A percentile compares a stretch with the other conserved stretches of the same genome.
Evolutionary conservation across 805 yeast genomes (phyloP).

Genomic region (Wickerhamiella brachini): DNA sequence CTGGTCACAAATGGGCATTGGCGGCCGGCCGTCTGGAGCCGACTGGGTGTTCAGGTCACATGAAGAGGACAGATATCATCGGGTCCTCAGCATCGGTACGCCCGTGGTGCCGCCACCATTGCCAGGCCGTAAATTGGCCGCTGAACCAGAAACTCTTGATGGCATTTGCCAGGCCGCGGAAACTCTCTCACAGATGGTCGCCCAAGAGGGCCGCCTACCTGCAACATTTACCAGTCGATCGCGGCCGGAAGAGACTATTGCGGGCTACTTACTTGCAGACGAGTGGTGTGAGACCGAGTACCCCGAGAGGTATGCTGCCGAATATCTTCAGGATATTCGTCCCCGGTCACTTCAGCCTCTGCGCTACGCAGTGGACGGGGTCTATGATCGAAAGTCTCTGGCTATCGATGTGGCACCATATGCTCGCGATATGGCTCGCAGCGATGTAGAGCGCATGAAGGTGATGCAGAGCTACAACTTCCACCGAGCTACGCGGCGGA

Average conservation of each 20-base stretch:
- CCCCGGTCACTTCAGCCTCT: neutral
- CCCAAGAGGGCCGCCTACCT: neutral
- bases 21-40: constrained; percentile 20
- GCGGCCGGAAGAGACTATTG: constrained; percentile 9
- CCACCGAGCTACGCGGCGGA: constrained; percentile 12
- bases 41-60: constrained; percentile 22
- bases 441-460: constrained; percentile 12
- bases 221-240: neutral
- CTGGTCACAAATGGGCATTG: constrained; percentile 26
- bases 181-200: constrained; percentile 2
- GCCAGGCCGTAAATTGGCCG: neutral
- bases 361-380: neutral
- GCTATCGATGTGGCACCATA: constrained; percentile 20
- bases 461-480: constrained; percentile 1
- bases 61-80: constrained; percentile 8
- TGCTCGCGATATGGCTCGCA: constrained; percentile 20
- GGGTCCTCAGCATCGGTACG: constrained; percentile 17
- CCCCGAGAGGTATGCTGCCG: neutral
- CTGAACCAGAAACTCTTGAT: neutral
- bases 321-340: neutral
- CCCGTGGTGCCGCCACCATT: constrained; percentile 4
- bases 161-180: neutral
- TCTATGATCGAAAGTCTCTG: neutral
- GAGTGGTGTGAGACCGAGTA: constrained; percentile 5
- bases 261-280: neutral